A percentile compares a stretch with the other conserved stretches of the same genome.
Evolutionary conservation across 2,329 filamentous ascomycete genomes (phyloP).

Genomic region (Cadophora luteo-olivacea): DNA sequence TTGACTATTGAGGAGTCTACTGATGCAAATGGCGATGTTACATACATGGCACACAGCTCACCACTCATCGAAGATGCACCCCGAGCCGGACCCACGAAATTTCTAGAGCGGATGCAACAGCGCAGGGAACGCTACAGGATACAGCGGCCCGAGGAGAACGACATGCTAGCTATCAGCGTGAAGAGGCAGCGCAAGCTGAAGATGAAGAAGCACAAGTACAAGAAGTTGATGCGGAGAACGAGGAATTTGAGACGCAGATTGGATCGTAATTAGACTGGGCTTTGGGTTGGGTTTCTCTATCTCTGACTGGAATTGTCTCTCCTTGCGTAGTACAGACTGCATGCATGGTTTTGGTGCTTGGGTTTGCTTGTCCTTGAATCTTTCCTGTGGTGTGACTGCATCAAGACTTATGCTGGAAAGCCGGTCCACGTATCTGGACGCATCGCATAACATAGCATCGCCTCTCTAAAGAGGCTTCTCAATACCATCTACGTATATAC

Average conservation of each 20-base stretch:
- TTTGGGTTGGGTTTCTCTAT: not conserved
- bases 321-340: not conserved
- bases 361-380: constrained; percentile 18
- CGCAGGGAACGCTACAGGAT: constrained; percentile 65
- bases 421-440: not conserved
- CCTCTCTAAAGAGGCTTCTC: constrained; percentile 31
- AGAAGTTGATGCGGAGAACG: constrained; percentile 96
- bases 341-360: constrained; percentile 23
- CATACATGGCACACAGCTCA: constrained; percentile 66
- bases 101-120: constrained; percentile 73
- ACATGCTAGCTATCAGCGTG: constrained; percentile 86
- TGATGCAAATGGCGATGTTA: constrained; percentile 64
- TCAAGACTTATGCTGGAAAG: constrained; percentile 13
- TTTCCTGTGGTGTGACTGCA: constrained; percentile 13
- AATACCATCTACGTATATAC: not conserved
- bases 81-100: constrained; percentile 50
- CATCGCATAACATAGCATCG: constrained; percentile 29
- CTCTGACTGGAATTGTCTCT: not conserved
- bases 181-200: constrained; percentile 91
- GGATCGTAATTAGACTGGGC: constrained; percentile 44
- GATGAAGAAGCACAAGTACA: constrained; percentile 99
- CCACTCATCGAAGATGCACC: constrained; percentile 58
- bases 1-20: constrained; percentile 72
- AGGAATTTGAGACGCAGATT: constrained; percentile 82
- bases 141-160: constrained; percentile 54